A percentile compares a stretch with the other conserved stretches of the same genome.
These are phyloP conservation scores for Penicillium sp. DNA, from an alignment of 2,329 filamentous ascomycete genomes.

Conservation along the genomic window DNA sequence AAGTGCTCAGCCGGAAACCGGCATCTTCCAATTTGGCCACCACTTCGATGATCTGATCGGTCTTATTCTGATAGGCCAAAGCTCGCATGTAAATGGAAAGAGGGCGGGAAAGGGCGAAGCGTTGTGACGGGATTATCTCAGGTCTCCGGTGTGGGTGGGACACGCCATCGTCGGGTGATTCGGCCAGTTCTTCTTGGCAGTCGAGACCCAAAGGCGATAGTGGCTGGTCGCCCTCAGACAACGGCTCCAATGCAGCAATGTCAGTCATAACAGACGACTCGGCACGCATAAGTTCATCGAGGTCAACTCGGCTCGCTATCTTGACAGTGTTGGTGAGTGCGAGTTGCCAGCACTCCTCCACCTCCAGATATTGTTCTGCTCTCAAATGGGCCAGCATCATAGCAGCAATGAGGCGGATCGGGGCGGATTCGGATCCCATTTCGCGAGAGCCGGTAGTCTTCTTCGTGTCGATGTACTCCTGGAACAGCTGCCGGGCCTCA, in stretches of 20 bases:
- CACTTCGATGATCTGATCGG: conserved; percentile 57
- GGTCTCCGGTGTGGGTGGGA: not conserved
- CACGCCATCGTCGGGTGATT: not conserved
- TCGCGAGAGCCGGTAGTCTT: conserved; percentile 17
- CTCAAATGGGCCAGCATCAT: conserved; percentile 71
- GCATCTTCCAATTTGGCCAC: conserved; percentile 63
- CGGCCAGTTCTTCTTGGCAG: not conserved
- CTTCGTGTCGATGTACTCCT: conserved; percentile 53
- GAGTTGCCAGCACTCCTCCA: conserved; percentile 71
- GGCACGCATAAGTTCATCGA: conserved; percentile 27
- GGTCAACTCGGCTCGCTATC: conserved; percentile 46
- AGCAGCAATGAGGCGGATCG: conserved; percentile 64
- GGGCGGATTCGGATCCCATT: conserved; percentile 46
- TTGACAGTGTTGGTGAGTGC: conserved; percentile 61
- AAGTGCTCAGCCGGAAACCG: conserved; percentile 76
- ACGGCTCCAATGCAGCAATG: not conserved
- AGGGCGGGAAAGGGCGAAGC: conserved; percentile 56
- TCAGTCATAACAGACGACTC: not conserved
- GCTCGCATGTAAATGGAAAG: conserved; percentile 61
- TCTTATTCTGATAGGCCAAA: conserved; percentile 59
- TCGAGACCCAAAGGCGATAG: not conserved
- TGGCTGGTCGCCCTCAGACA: not conserved
- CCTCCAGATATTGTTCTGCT: conserved; percentile 63
- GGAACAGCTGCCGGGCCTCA: conserved; percentile 62
- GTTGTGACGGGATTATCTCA: conserved; percentile 42